Percentiles rank a stretch among this genome's conserved stretches.
phyloP scores from a whole-genome alignment of 2,329 filamentous ascomycete genomes.

The Aciculosporium take region DNA sequence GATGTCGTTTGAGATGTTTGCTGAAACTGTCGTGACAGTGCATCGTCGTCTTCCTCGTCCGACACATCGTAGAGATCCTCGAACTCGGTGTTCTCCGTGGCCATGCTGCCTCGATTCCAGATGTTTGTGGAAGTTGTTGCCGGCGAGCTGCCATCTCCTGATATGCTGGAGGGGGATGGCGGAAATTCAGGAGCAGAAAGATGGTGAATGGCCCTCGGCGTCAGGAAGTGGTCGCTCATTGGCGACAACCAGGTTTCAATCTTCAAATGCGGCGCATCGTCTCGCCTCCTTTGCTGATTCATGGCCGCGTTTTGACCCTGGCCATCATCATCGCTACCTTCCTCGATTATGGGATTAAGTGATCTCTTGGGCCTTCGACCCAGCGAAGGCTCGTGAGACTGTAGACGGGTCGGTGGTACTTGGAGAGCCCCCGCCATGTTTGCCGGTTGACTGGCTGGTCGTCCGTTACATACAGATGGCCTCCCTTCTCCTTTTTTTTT shows the following conservation, averaged over 20 bases:
- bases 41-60: conserved; percentile 50
- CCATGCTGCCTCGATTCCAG: conserved; percentile 49
- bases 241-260: conserved; percentile 46
- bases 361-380: conserved; percentile 36
- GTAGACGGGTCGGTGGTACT: conserved; percentile 19
- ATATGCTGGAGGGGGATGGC: conserved; percentile 43
- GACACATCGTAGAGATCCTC: conserved; percentile 81
- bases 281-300: conserved; percentile 14
- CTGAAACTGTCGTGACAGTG: conserved; percentile 10
- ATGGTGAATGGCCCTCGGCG: conserved; percentile 53
- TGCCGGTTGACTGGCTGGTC: conserved; percentile 7
- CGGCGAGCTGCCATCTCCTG: conserved; percentile 38
- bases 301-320: conserved; percentile 10
- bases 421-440: conserved; percentile 30
- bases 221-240: conserved; percentile 53
- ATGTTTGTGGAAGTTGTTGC: conserved; percentile 39
- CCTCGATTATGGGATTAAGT: conserved; percentile 55
- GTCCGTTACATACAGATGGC: conserved; percentile 16
- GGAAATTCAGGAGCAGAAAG: conserved; percentile 48
- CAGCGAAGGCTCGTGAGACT: conserved; percentile 38
- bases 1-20: conserved; percentile 17
- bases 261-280: conserved; percentile 29
- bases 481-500: not conserved
- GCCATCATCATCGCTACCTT: conserved; percentile 30
- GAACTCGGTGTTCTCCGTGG: conserved; percentile 57